These are phyloP conservation scores for Phlegmacium glaucopus DNA, from an alignment of 768 basidiomycete species.

Conservation along the genomic window DNA sequence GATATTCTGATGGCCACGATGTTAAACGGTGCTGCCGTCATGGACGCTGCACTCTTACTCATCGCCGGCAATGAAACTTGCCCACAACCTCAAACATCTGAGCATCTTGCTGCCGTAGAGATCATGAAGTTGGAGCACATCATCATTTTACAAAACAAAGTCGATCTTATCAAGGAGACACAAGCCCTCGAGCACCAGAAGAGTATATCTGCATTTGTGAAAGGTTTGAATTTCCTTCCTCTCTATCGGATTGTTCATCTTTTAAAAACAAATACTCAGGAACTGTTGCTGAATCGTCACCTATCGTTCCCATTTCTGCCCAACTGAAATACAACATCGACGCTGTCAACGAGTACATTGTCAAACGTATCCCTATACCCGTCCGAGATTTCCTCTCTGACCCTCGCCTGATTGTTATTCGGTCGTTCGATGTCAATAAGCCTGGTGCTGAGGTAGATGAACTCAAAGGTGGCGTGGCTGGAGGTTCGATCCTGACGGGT, in stretches of 20 bases:
- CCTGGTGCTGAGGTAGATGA: conserved; percentile 97
- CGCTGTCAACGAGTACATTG: conserved; percentile 98
- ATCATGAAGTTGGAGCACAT: conserved; percentile 99
- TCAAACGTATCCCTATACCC: conserved; percentile 93
- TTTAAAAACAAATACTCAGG: conserved; percentile 43
- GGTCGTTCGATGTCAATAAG: conserved; percentile 99
- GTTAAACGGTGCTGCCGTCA: conserved; percentile 99
- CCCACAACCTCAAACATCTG: conserved; percentile 97
- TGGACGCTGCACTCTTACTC: conserved; percentile 96
- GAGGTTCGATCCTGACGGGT: conserved; percentile 92
- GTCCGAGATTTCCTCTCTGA: conserved; percentile 89
- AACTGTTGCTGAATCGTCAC: conserved; percentile 95
- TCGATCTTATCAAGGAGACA: conserved; percentile 93
- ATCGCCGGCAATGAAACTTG: conserved; percentile 98
- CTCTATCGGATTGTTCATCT: background rate
- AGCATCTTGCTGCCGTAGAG: conserved; percentile 97
- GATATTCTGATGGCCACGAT: conserved; percentile 99
- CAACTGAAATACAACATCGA: conserved; percentile 99
- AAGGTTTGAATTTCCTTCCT: conserved; percentile 49
- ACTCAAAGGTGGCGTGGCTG: conserved; percentile 96
- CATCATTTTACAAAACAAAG: conserved; percentile 98
- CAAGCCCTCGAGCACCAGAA: conserved; percentile 96
- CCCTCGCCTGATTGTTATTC: conserved; percentile 95
- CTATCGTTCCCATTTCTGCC: conserved; percentile 98
- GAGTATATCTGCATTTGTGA: conserved; percentile 93